Base-by-base conservation (phyloP, 2,329 filamentous ascomycete species). In the Verticillium klebahnii region DNA sequence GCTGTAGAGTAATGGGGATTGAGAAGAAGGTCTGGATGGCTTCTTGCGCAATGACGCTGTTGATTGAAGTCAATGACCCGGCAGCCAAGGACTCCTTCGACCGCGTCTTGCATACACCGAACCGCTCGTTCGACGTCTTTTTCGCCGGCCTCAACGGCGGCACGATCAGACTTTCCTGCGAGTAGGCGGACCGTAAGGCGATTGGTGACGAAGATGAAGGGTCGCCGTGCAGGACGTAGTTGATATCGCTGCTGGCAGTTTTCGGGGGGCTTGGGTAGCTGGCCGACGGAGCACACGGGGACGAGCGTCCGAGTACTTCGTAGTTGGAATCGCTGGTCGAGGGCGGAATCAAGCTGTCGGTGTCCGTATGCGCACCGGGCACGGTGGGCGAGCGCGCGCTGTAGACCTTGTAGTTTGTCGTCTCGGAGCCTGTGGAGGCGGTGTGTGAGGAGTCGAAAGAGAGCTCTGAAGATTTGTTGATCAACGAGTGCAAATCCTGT, bases 81-180 rank as follows among this genome's bases (percentile, higher is more conserved):
- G 79, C 76, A 29, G 82, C 80, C 29, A 85, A 74, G 9, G 80
- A 82, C 63, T 87, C 83, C 62, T 79, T 77, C 7, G 85, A 86
- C 36, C 77, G 74, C 37, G 80, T 77, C 67, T 78, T 82, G 67
- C 78, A 78, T 64, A 82, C 78, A 4, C 78, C 79, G 32, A 83
- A 74, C 25, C 74, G 77, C 56, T 87, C 83, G 56, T 75, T 76
- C 1, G 82, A 82, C 65, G 76, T 79, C 66, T 77, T 77, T 67
- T 76, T 79, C 60, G 73, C 72, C 9, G 83, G 79, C 56, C 78
- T 77, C 19, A 89, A 73, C 0, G 86, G 85, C 9, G 83, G 77
- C 15, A 88, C 83, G 14, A 84, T 68, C 34, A 89, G 75, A 64
- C 85, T 88, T 68, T 88, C 86, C 65, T 85, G 84, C 0, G 86